Evolutionary conservation across 768 basidiomycete species (phyloP), one percentile per base, ranked within the genome.

Genomic region (Daedaleopsis nitida): DNA sequence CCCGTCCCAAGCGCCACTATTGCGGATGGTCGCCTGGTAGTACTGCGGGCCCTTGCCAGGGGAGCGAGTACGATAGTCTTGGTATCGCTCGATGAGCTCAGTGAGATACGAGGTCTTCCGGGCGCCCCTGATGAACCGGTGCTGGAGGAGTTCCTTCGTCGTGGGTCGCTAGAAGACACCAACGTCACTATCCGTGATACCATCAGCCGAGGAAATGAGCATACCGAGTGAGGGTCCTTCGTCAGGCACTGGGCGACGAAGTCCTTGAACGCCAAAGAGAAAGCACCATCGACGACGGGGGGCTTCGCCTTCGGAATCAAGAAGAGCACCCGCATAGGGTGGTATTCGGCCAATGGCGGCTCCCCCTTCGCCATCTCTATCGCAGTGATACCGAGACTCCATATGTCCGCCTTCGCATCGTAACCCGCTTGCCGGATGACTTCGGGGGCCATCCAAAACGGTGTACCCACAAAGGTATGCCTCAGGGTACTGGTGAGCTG

Each of bases 381-480:
- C 56, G 94, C 95, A 1, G 96, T 98, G 73, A 99, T 99, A 21
- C 96, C 96, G 53, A 98, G 78, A 72, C 92, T 95, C 96, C 96
- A 98, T 81, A 98, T 89, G 73, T 98, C 96, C 2, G 96, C 96
- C 75, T 95, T 94, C 2, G 87, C 84, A 70, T 98, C 95, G 75
- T 98, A 98, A 1, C 96, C 96, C 7, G 95, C 91, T 74, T 98
- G 95, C 37, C 94, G 88, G 68, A 98, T 98, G 57, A 98, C 96
- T 74, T 98, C 96, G 2, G 96, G 96, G 3, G 96, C 96, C 95
- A 96, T 96, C 94, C 94, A 96, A 71, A 94, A 96, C 1, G 94
- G 94, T 3, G 94, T 96, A 32, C 94, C 96, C 60, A 99, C 96
- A 72, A 99, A 98, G 0, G 97, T 99, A 71, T 98, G 96, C 50